These are phyloP conservation scores for Phytophthora parvispora DNA, from an alignment of 352 stramenopile species.

Conservation along the genomic window DNA sequence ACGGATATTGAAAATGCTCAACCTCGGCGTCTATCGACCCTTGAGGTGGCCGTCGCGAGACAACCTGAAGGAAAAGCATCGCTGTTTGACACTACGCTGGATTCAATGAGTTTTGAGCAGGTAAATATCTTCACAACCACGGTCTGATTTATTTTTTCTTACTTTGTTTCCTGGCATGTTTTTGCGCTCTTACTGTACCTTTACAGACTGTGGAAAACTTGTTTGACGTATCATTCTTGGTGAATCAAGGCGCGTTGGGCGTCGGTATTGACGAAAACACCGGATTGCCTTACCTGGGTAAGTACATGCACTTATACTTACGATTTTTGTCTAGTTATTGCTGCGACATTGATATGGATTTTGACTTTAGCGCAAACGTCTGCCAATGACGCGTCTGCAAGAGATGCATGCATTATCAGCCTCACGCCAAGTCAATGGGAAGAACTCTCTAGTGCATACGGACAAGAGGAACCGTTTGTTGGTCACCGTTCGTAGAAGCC, in stretches of 20 bases:
- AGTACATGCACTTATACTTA: not conserved
- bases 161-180: not conserved
- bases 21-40: constrained; percentile 1
- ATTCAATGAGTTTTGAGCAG: constrained; percentile 22
- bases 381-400: not conserved
- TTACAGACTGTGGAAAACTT: constrained; percentile 17
- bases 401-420: constrained; percentile 15
- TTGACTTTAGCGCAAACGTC: not conserved
- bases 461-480: constrained; percentile 12
- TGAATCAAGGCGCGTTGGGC: constrained; percentile 3
- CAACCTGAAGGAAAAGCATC: constrained; percentile 4
- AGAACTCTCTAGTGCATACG: constrained; percentile 2
- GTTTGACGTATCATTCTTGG: constrained; percentile 21
- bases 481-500: constrained; percentile 11
- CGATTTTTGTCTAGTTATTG: no score
- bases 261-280: constrained; percentile 8
- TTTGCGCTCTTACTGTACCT: not conserved
- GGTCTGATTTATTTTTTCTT: not conserved
- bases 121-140: not conserved
- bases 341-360: no score
- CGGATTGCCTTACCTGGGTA: constrained; percentile 13
- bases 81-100: constrained; percentile 12
- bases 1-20: constrained; percentile 3
- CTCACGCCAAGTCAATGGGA: constrained; percentile 22
- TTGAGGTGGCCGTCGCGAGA: constrained; percentile 3